These are phyloP conservation scores for Monilinia laxa DNA, from an alignment of 2,329 filamentous ascomycete species.

Conservation along the genomic window DNA sequence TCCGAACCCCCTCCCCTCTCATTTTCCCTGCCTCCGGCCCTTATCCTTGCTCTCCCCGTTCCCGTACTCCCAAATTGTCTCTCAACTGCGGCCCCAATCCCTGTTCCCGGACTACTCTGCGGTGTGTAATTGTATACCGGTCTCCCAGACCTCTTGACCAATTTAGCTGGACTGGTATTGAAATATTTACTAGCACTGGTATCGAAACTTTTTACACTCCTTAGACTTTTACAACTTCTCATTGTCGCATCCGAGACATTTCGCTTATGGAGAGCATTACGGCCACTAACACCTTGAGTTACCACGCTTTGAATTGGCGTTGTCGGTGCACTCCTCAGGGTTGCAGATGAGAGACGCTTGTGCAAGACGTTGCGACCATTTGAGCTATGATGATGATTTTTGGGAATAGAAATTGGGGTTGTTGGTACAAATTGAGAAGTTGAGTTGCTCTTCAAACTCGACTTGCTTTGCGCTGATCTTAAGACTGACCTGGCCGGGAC, in stretches of 20 bases:
- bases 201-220: conserved; percentile 32
- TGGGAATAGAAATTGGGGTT: conserved; percentile 22
- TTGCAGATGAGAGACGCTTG: conserved; percentile 31
- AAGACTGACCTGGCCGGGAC: conserved; percentile 31
- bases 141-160: conserved; percentile 32
- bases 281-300: conserved; percentile 24
- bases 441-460: conserved; percentile 28
- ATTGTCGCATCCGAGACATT: conserved; percentile 33
- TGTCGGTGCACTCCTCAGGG: conserved; percentile 17
- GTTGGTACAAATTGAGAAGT: conserved; percentile 24
- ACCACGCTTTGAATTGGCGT: conserved; percentile 27
- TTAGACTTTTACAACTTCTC: conserved; percentile 27
- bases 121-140: conserved; percentile 15
- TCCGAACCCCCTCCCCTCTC: conserved; percentile 20
- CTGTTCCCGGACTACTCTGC: conserved; percentile 33
- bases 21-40: conserved; percentile 15
- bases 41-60: conserved; percentile 5
- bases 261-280: conserved; percentile 34
- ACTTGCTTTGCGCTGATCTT: conserved; percentile 29
- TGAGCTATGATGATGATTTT: conserved; percentile 22
- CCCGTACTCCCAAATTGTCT: conserved; percentile 39
- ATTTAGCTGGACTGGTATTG: conserved; percentile 30
- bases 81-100: conserved; percentile 34
- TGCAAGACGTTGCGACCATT: conserved; percentile 32
- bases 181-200: conserved; percentile 16